Evolutionary conservation across 306 rosid species (phyloP).

Genomic region (Rubus parviflorus): DNA sequence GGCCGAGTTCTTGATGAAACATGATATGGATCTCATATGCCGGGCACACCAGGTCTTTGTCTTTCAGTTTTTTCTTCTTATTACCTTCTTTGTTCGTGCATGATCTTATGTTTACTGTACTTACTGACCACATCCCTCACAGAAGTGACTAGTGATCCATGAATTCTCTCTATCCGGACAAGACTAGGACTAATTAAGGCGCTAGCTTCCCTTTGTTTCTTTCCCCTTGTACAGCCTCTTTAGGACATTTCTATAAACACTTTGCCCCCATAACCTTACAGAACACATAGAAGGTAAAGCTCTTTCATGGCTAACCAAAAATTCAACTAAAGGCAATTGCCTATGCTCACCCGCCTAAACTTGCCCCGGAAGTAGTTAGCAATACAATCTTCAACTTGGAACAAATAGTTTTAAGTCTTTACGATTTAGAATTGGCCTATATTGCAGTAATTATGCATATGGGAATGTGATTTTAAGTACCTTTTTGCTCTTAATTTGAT

Average conservation of each 20-base stretch:
- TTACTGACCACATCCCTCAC: no score
- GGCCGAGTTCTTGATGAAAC: constrained; percentile 71
- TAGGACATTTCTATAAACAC: background rate
- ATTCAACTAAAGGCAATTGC: background rate
- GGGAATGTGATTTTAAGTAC: background rate
- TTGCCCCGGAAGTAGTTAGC: background rate
- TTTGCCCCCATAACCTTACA: background rate
- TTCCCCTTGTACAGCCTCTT: background rate
- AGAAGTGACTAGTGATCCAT: no score
- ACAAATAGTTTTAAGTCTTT: background rate
- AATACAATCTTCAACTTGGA: background rate
- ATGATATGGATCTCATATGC: constrained; percentile 80
- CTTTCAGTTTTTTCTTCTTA: no score
- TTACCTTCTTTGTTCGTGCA: background rate
- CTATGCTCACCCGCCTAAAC: background rate
- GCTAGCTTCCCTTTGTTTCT: no score
- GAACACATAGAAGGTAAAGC: background rate
- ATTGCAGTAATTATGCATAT: background rate
- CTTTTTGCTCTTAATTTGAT: background rate
- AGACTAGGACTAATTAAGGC: no score
- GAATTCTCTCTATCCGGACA: no score
- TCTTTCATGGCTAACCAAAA: background rate
- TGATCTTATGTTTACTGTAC: background rate
- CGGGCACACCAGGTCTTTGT: constrained; percentile 77
- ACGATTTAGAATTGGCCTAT: background rate